Base-by-base conservation (phyloP, 768 basidiomycete genomes). In the Podaxis mareebaensis region DNA sequence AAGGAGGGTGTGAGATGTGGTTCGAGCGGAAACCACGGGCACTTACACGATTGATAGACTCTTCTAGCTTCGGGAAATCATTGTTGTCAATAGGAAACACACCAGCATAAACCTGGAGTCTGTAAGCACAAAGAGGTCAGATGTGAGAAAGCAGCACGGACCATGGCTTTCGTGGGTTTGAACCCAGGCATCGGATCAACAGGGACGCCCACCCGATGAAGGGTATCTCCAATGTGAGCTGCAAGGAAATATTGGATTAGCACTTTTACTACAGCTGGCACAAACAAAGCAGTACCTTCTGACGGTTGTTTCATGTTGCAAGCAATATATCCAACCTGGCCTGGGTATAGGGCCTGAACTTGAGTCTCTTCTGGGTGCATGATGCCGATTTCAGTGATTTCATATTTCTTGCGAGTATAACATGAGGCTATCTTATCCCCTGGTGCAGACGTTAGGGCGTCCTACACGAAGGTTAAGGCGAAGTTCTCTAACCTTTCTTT, bases 281-380 rank as follows among this genome's bases (percentile, higher is more conserved):
- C 36, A 54, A 62, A 52, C 22, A 53, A 53, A 22, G 63, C 36
- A 46, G 20, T 22, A 95, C 95, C 95, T 81, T 99, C 95, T 13
- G 91, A 86, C 10, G 92, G 92, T 68, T 97, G 91, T 74, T 98
- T 99, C 96, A 99, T 99, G 71, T 95, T 96, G 75, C 96, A 99
- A 1, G 94, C 91, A 61, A 93, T 83, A 70, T 87, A 95, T 15
- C 93, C 92, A 17, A 95, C 93, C 75, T 95, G 93, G 5, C 93
- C 93, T 39, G 91, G 84, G 61, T 83, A 81, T 52, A 95, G 76
- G 60, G 79, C 81, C 11, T 77, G 78, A 0, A 89, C 91, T 12
- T 91, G 82, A n/a, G 88, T 79, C 73, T 96, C 93, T 70, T 93
- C 91, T 3, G 96, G 96, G 72, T 95, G 81, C 83, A 96, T 87